Evolutionary conservation across 345 rosid genomes (phyloP).

Genomic region (Aquilaria sinensis): DNA sequence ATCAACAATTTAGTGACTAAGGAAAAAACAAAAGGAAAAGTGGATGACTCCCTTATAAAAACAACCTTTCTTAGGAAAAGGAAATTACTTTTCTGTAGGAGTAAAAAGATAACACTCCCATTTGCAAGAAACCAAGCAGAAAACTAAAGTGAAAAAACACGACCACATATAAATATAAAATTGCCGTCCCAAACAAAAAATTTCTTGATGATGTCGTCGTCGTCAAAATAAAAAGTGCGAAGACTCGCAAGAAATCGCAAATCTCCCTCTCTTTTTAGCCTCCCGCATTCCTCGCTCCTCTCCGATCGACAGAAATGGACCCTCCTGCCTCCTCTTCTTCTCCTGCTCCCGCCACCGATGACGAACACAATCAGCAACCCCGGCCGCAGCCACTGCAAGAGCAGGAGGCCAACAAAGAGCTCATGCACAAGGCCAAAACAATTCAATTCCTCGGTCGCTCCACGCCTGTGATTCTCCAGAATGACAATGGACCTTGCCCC

Average conservation of each 20-base stretch:
- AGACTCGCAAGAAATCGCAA: neutral
- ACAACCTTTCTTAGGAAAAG: too few relatives aligned
- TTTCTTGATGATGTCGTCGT: too few relatives aligned
- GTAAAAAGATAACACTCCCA: too few relatives aligned
- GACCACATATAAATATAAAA: too few relatives aligned
- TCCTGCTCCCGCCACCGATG: conserved; percentile 22
- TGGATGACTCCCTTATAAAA: too few relatives aligned
- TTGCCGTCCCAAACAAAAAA: too few relatives aligned
- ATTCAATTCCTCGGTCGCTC: conserved; percentile 79
- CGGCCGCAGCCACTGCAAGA: conserved; percentile 20
- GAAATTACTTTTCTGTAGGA: too few relatives aligned
- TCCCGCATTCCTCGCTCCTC: neutral
- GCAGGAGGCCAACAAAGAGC: conserved; percentile 34
- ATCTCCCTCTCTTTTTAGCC: conserved; percentile 1
- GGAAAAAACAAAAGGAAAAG: too few relatives aligned
- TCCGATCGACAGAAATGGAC: conserved; percentile 1
- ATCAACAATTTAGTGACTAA: too few relatives aligned
- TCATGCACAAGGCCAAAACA: conserved; percentile 66
- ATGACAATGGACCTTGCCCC: conserved; percentile 99
- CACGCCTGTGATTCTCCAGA: conserved; percentile 89
- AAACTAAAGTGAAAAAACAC: too few relatives aligned
- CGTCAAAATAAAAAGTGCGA: too few relatives aligned
- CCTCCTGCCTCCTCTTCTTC: conserved; percentile 19
- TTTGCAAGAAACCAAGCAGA: too few relatives aligned
- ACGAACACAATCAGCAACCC: conserved; percentile 12